phyloP scores from a whole-genome alignment of 495 filamentous ascomycete genomes.

The Jackrogersella minutella region DNA sequence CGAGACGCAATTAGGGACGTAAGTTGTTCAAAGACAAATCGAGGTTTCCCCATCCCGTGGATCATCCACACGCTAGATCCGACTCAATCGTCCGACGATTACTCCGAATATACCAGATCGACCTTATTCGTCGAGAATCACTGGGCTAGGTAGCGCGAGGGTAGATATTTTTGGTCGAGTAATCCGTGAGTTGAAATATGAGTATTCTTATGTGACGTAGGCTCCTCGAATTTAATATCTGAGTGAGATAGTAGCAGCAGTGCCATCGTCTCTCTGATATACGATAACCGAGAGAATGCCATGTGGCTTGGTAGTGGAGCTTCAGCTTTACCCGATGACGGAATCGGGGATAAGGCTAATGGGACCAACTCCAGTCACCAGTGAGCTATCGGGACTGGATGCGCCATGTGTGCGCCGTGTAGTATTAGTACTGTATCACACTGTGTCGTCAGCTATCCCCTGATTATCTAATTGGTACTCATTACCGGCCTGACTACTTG shows the following conservation, averaged over 20 bases:
- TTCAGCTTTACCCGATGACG: conserved; percentile 14
- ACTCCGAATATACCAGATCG: background rate
- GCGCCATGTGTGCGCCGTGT: no score
- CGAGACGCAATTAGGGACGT: background rate
- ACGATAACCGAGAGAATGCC: background rate
- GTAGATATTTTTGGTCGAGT: no score
- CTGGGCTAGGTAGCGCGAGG: no score
- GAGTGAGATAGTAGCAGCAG: background rate
- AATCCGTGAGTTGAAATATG: no score
- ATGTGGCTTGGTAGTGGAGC: conserved; percentile 15
- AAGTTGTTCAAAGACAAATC: background rate
- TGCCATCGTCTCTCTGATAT: background rate
- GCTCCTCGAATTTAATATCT: background rate
- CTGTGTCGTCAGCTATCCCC: no score
- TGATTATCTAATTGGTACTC: no score
- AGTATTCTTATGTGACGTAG: no score
- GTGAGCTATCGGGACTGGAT: background rate
- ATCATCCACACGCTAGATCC: background rate
- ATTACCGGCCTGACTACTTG: no score
- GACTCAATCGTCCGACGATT: background rate
- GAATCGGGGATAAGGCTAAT: conserved; percentile 33
- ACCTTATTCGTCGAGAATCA: no score
- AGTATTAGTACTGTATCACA: no score
- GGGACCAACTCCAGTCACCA: conserved; percentile 18
- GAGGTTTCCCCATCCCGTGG: background rate